Evolutionary conservation across 345 rosid genomes (phyloP).

Genomic region (Erucastrum elatum): DNA sequence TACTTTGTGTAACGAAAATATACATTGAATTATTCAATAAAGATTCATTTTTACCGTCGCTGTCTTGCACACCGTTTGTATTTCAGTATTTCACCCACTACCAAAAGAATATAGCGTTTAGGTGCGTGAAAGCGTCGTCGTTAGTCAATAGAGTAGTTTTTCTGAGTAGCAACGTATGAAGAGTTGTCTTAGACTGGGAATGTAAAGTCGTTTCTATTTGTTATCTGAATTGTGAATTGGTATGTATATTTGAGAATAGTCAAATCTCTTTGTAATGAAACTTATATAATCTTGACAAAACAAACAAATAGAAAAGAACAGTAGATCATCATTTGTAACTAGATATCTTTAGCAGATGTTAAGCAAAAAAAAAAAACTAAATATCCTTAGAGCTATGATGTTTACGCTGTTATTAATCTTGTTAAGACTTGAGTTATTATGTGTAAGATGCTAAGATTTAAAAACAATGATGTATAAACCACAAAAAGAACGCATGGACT

Average conservation of each 20-base stretch:
- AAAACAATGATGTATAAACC: background rate
- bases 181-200: background rate
- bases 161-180: background rate
- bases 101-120: constrained; percentile 21
- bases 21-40: constrained; percentile 17
- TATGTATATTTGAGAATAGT: background rate
- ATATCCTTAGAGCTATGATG: background rate
- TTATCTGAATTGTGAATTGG: background rate
- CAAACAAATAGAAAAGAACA: background rate
- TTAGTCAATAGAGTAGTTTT: constrained; percentile 8
- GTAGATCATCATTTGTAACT: background rate
- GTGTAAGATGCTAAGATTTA: background rate
- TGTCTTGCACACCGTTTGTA: constrained; percentile 12
- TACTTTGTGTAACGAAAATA: constrained; percentile 20
- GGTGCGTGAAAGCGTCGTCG: constrained; percentile 22
- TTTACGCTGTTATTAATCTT: background rate
- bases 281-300: background rate
- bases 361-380: no score
- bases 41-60: background rate
- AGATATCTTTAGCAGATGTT: no score
- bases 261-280: background rate
- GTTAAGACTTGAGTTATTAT: background rate
- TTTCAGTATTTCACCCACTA: constrained; percentile 7
- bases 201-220: background rate
- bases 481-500: background rate